These are phyloP conservation scores for Goffeauzyma gilvescens DNA, from an alignment of 768 basidiomycete genomes.

Conservation along the genomic window DNA sequence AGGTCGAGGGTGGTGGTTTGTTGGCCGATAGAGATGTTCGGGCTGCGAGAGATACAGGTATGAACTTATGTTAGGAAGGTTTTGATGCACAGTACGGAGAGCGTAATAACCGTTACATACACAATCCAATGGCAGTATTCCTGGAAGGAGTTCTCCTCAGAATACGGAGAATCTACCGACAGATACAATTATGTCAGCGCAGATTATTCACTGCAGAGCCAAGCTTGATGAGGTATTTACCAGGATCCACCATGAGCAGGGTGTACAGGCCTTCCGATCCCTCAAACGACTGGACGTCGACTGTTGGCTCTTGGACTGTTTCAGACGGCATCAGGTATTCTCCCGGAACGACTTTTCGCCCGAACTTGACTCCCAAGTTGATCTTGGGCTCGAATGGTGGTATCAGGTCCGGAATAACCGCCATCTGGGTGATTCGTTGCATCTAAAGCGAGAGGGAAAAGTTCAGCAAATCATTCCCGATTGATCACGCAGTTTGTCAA, in stretches of 20 bases:
- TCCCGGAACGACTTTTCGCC: slow-evolving; percentile 46
- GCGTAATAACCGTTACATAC: slow-evolving; percentile 36
- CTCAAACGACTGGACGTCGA: slow-evolving; percentile 65
- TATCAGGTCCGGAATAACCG: slow-evolving; percentile 71
- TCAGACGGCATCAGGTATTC: slow-evolving; percentile 48
- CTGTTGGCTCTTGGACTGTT: slow-evolving; percentile 47
- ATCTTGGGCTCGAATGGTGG: slow-evolving; percentile 51
- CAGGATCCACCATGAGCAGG: slow-evolving; percentile 70
- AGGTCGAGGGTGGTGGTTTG: slow-evolving; percentile 32
- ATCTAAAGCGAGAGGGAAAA: slow-evolving; percentile 39
- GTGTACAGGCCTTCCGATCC: slow-evolving; percentile 56
- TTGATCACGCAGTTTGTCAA: neutral
- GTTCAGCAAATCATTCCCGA: neutral
- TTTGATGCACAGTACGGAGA: neutral
- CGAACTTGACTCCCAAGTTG: slow-evolving; percentile 50
- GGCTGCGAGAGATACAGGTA: slow-evolving; percentile 35
- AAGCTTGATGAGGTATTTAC: slow-evolving; percentile 32
- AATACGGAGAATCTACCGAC: slow-evolving; percentile 58
- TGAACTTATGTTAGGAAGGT: too few relatives aligned
- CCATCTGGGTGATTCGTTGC: slow-evolving; percentile 82
- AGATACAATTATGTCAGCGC: neutral
- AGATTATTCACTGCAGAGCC: neutral
- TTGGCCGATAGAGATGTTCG: slow-evolving; percentile 56
- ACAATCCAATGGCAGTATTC: slow-evolving; percentile 71
- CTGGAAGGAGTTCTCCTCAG: slow-evolving; percentile 44